Percentiles rank a stretch among this genome's conserved stretches.
Conservation (phyloP, 2,329 filamentous ascomycete genomes). For the Exophiala phaeomuriformis region DNA sequence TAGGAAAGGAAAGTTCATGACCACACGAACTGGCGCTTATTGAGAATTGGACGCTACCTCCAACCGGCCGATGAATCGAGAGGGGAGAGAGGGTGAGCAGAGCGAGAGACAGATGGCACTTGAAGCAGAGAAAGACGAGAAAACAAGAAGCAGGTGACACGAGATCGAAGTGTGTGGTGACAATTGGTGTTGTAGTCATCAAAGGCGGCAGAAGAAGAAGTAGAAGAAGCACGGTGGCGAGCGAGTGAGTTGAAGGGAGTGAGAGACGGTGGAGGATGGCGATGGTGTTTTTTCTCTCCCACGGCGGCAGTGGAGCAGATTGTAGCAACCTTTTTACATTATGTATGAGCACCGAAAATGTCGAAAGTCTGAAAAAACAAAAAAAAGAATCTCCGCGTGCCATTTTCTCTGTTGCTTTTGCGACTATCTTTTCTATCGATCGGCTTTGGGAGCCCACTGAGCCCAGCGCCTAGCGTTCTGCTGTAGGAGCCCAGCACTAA, state of each 20-base stretch:
- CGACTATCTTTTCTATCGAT: no score
- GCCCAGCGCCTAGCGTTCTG: no score
- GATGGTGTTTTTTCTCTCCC: background rate
- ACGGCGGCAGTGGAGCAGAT: background rate
- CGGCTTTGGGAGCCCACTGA: no score
- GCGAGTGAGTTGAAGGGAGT: background rate
- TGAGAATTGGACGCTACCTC: slow-evolving; percentile 1
- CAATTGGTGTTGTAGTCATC: background rate
- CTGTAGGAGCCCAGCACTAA: no score
- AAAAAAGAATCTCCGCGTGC: no score
- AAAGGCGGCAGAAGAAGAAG: background rate
- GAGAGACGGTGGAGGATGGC: background rate
- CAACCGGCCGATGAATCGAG: slow-evolving; percentile 8
- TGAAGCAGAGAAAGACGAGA: background rate
- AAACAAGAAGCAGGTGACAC: background rate
- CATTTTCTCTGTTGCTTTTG: no score
- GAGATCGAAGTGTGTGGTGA: background rate
- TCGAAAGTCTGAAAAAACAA: no score
- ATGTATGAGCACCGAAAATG: no score
- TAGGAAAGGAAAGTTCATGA: background rate
- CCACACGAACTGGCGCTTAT: background rate
- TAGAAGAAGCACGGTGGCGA: background rate
- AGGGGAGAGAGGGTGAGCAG: slow-evolving; percentile 5
- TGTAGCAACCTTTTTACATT: no score
- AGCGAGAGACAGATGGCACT: no score